phyloP scores from a whole-genome alignment of 768 basidiomycete genomes.

The Lentinula boryana region DNA sequence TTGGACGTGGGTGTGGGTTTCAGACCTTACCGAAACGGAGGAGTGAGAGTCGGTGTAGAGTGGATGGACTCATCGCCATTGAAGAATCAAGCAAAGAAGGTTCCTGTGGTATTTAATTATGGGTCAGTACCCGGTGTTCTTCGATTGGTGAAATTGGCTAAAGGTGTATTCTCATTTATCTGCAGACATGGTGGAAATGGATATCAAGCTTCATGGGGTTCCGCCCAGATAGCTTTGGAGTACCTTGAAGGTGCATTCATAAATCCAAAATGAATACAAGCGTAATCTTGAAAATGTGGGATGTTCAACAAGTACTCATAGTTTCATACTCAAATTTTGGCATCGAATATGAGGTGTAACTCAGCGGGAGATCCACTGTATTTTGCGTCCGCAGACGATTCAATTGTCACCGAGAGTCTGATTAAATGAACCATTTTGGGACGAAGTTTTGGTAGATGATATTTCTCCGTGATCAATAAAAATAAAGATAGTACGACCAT shows the following conservation, averaged over 20 bases:
- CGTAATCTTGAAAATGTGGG: not conserved
- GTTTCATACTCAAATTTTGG: too few relatives aligned
- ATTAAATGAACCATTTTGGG: too few relatives aligned
- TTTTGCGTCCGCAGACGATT: too few relatives aligned
- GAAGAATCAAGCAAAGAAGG: slow-evolving; percentile 9
- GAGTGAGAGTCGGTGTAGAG: slow-evolving; percentile 54
- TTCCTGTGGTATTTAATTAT: slow-evolving; percentile 51
- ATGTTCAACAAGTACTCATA: too few relatives aligned
- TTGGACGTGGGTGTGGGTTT: slow-evolving; percentile 54
- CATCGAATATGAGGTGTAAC: too few relatives aligned
- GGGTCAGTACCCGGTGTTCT: slow-evolving; percentile 36
- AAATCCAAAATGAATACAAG: not conserved
- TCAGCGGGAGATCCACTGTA: too few relatives aligned
- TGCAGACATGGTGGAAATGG: slow-evolving; percentile 59
- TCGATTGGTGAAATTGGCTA: not conserved
- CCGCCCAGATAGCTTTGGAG: slow-evolving; percentile 43
- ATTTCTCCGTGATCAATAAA: too few relatives aligned
- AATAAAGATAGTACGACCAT: too few relatives aligned
- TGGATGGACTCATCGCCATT: slow-evolving; percentile 23
- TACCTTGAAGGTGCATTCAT: slow-evolving; percentile 34
- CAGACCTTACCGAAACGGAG: slow-evolving; percentile 63
- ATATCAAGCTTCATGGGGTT: slow-evolving; percentile 65
- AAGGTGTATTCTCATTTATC: not conserved
- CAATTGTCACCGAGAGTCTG: too few relatives aligned
- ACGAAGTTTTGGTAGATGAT: too few relatives aligned